Percentiles rank a stretch among this genome's conserved stretches.
These are phyloP conservation scores for Chaetoceros muelleri DNA, from an alignment of 108 stramenopile species.

Conservation along the genomic window DNA sequence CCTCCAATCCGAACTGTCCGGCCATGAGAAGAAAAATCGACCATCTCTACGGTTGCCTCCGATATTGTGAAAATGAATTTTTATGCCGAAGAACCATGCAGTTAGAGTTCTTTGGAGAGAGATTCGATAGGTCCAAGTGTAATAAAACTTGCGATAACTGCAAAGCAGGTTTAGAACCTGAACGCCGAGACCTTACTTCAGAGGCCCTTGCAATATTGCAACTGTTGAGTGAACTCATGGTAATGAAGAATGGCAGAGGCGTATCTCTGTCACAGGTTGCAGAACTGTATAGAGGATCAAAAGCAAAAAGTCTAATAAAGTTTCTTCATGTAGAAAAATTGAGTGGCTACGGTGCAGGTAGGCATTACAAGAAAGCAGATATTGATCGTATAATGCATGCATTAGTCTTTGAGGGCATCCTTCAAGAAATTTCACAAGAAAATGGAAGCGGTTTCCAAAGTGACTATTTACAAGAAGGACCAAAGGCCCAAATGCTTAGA, in stretches of 20 bases:
- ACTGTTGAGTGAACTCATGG: constrained; percentile 24
- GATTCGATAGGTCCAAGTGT: constrained; percentile 66
- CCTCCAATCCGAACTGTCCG: constrained; percentile 23
- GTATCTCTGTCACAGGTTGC: constrained; percentile 58
- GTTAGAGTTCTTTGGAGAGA: constrained; percentile 86
- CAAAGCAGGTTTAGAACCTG: constrained; percentile 43
- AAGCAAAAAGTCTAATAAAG: constrained; percentile 50
- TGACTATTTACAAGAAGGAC: constrained; percentile 60
- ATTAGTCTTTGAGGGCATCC: constrained; percentile 57
- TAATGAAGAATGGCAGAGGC: constrained; percentile 33
- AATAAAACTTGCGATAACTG: constrained; percentile 86
- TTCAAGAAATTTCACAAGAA: constrained; percentile 44
- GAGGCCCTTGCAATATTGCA: constrained; percentile 45
- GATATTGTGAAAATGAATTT: constrained; percentile 78
- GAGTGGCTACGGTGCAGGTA: constrained; percentile 47
- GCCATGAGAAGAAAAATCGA: constrained; percentile 70
- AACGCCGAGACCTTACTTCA: constrained; percentile 44
- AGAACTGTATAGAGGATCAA: constrained; percentile 71
- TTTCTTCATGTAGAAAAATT: constrained; percentile 17
- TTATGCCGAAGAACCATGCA: constrained; percentile 83
- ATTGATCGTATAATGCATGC: constrained; percentile 60
- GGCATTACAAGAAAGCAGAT: constrained; percentile 51
- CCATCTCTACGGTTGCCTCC: constrained; percentile 71
- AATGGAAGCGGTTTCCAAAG: constrained; percentile 46
- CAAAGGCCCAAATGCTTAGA: constrained; percentile 28